Evolutionary conservation across 1,284 basidiomycete species (phyloP), one percentile per base, ranked within the genome.

Genomic region (Schizophyllum amplum): DNA sequence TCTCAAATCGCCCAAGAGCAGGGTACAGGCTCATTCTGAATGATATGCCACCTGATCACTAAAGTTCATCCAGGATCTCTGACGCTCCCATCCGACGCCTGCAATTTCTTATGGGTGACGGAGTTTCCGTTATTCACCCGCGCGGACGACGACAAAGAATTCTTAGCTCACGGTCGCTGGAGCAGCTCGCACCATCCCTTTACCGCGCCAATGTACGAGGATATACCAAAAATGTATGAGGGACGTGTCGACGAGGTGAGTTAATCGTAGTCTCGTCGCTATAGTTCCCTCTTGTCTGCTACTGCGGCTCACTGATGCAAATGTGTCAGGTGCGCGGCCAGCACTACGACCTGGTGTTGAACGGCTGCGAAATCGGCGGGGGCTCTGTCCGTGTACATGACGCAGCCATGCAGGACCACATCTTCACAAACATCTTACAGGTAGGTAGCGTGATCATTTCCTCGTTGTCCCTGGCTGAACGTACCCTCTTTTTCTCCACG

Each of bases 261-360:
- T 68, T 47, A 52, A 50, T 42, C 33, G 25, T 22, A 53, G 46
- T 33, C 46, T 51, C 46, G 48, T 58, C 50, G 60, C 57, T 57
- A 47, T 22, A 47, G 2, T 47, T 24, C 47, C 57, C 57, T 55
- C 52, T 56, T 50, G 55, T 47, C 52, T 52, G 59, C 27, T 46
- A 51, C 25, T 15, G 51, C 53, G 51, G 51, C 53, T 47, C 27
- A 25, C 50, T 53, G 48, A 50, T 50, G 51, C 25, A 52, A 24
- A 33, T 47, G 25, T 58, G 55, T 47, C 46, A 92, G 88, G 86
- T 94, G 62, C 83, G 92, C 52, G 94, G 94, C 1, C 94, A 98
- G 71, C 95, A 98, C 72, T 98, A 98, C 68, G 94, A 98, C 74
- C 86, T 98, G 49, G 94, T 98, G n/a, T 71, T 98, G 59, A 92